Conservation (phyloP, 352 stramenopile species). For the Phytophthora hybrid region DNA sequence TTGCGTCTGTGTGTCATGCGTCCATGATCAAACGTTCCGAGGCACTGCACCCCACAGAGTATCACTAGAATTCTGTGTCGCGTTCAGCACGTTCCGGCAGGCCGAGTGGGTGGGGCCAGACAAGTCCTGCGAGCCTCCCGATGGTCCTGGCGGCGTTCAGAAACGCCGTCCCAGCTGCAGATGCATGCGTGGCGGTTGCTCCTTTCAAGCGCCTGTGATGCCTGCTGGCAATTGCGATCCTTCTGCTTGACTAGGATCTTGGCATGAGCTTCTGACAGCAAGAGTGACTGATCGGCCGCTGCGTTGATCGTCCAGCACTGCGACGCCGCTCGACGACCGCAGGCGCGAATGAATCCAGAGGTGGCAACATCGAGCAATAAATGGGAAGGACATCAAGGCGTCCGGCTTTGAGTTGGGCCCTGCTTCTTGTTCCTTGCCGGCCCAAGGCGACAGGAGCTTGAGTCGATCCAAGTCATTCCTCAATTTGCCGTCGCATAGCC, state of each 20-base stretch:
- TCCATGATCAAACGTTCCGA: not conserved
- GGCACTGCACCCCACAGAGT: constrained; percentile 3
- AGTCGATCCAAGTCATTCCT: constrained; percentile 22
- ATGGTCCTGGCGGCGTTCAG: constrained; percentile 17
- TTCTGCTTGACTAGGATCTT: not conserved
- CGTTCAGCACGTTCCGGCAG: not conserved
- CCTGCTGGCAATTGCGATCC: constrained; percentile 24
- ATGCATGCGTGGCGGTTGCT: not conserved
- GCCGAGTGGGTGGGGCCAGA: constrained; percentile 21
- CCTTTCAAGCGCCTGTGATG: constrained; percentile 4
- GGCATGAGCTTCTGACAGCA: constrained; percentile 18
- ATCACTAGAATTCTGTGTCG: constrained; percentile 27
- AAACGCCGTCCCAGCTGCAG: constrained; percentile 17
- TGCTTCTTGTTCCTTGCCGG: constrained; percentile 7
- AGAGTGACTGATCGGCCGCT: constrained; percentile 7
- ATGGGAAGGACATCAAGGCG: constrained; percentile 2
- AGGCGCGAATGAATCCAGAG: constrained; percentile 14
- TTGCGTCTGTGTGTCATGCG: not conserved
- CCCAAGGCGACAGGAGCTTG: not conserved
- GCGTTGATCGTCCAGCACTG: constrained; percentile 17
- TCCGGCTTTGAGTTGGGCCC: not conserved
- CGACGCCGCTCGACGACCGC: not conserved
- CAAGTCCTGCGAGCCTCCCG: constrained; percentile 13
- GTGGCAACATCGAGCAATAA: constrained; percentile 7
- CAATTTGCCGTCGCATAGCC: constrained; percentile 30